These are phyloP conservation scores for Kondoa subrosea DNA, from an alignment of 768 basidiomycete species.

Conservation along the genomic window DNA sequence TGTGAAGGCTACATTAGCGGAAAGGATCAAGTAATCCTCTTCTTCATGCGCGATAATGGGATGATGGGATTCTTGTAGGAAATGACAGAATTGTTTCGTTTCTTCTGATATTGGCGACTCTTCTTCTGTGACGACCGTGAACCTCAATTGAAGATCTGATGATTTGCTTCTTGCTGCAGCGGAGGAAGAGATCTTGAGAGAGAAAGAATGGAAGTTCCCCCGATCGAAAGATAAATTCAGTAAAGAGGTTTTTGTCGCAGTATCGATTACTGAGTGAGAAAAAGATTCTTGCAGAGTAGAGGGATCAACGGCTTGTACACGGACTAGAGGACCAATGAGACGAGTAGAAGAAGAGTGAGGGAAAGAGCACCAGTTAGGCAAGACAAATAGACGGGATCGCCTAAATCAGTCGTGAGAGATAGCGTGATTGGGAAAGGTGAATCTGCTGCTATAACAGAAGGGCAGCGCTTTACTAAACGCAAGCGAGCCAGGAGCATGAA, in stretches of 20 bases:
- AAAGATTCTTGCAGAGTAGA: neutral
- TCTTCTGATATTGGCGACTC: neutral
- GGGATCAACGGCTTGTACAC: neutral
- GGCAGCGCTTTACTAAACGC: neutral
- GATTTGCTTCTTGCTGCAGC: neutral
- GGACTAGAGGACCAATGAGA: neutral
- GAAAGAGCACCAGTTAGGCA: neutral
- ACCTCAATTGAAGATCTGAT: neutral
- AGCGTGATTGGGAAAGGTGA: neutral
- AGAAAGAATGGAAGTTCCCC: conserved; percentile 2
- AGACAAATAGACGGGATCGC: neutral
- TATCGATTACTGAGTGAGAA: neutral
- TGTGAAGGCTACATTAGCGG: neutral
- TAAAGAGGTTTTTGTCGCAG: neutral
- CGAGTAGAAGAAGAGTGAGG: too few species aligned
- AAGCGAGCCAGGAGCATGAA: neutral
- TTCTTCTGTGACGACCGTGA: neutral
- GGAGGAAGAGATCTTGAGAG: neutral
- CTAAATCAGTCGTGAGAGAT: neutral
- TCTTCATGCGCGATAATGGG: neutral
- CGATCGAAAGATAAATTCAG: neutral
- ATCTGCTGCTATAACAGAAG: neutral
- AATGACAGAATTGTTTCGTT: neutral
- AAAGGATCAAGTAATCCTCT: neutral
- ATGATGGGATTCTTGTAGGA: neutral